Evolutionary conservation across 495 filamentous ascomycete species (phyloP).

Genomic region (Penicillium diatomitis): DNA sequence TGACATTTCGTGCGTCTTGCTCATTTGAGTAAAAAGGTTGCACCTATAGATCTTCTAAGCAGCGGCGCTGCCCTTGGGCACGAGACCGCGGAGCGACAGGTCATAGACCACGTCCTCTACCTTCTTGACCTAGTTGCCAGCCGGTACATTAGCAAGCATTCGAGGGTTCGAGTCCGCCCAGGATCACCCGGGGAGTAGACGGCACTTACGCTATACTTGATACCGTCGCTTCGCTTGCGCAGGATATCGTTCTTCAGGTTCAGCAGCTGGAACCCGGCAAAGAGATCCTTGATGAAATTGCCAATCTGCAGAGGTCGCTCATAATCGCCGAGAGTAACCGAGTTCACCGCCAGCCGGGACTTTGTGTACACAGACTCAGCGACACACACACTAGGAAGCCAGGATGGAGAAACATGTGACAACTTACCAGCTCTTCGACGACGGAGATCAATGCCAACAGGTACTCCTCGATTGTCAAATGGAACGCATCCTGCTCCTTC

Average conservation of each 20-base stretch:
- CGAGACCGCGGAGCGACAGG: conserved; percentile 73
- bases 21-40: neutral
- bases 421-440: conserved; percentile 72
- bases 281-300: conserved; percentile 88
- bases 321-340: conserved; percentile 87
- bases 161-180: neutral
- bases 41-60: conserved; percentile 3
- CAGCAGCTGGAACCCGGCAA: conserved; percentile 90
- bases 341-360: conserved; percentile 88
- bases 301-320: conserved; percentile 74
- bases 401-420: neutral
- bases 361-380: conserved; percentile 11
- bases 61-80: conserved; percentile 39
- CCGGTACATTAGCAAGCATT: neutral
- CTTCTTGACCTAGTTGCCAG: conserved; percentile 62
- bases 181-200: neutral
- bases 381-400: neutral
- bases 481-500: conserved; percentile 83
- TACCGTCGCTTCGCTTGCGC: conserved; percentile 76
- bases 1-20: neutral
- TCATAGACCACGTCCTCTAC: conserved; percentile 98
- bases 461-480: conserved; percentile 95
- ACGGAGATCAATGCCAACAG: conserved; percentile 76
- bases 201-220: conserved; percentile 76
- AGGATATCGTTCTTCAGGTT: conserved; percentile 95